These are phyloP conservation scores for Pyrenophora seminiperda DNA, from an alignment of 2,329 filamentous ascomycete genomes.

Conservation along the genomic window DNA sequence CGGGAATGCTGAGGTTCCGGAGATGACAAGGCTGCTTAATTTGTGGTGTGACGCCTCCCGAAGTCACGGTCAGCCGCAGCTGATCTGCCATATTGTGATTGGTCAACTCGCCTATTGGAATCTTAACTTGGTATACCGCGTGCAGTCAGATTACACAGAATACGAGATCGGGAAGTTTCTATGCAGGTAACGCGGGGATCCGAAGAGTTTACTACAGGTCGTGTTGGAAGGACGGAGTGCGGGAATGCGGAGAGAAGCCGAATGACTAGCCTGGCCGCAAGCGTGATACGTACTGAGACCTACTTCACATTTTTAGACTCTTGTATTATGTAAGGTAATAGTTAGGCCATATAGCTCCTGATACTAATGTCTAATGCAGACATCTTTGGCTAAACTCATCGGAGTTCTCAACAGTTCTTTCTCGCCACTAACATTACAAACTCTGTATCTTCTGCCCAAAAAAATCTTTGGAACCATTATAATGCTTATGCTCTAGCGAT, in stretches of 20 bases:
- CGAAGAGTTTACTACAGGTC: neutral
- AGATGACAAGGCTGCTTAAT: neutral
- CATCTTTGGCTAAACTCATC: neutral
- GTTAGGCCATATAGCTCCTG: too few species aligned
- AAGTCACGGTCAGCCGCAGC: constrained; percentile 10
- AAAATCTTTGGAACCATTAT: too few species aligned
- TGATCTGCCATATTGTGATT: constrained; percentile 2
- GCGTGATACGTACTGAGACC: too few species aligned
- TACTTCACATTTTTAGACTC: too few species aligned
- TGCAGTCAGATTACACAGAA: constrained; percentile 3
- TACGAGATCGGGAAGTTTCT: neutral
- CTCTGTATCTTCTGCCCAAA: too few species aligned
- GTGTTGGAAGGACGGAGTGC: neutral
- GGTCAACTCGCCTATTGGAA: neutral
- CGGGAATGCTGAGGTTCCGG: too few species aligned
- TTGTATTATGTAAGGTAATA: neutral
- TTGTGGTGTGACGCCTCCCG: constrained; percentile 2
- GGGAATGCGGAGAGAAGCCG: neutral
- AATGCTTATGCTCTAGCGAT: neutral
- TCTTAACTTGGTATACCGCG: constrained; percentile 3
- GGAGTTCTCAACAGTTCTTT: neutral
- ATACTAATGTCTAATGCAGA: too few species aligned
- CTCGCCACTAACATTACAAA: too few species aligned
- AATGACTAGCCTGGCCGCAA: neutral
- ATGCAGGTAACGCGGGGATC: constrained; percentile 10